Base-by-base conservation (phyloP, 768 basidiomycete species). In the Mrakia gelida region DNA sequence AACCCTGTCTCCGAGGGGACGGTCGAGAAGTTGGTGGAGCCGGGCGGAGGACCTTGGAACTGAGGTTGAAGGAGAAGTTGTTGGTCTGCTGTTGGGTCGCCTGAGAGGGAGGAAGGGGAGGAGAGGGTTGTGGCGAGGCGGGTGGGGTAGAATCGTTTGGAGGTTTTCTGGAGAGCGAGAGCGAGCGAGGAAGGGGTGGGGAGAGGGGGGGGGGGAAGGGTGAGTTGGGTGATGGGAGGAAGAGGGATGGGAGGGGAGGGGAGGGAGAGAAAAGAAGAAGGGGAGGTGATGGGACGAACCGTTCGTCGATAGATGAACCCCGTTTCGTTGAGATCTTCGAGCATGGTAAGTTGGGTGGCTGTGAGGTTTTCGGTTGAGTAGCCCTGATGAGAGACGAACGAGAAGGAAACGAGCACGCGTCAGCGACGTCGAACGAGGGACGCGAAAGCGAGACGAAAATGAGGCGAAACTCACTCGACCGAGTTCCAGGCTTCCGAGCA, bases 401-500 rank as follows among this genome's bases (percentile, higher is more conserved):
- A 30, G 15, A 63, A 79, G 75, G 21, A 74, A 76, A 62, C 32
- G 1, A 6, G 32, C 34, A 28, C 9, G 67, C 16, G 32, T 21
- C 32, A 38, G 65, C 23, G 5, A 34, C 9, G 11, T 7, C 16
- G 38, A 34, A 0, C n/a, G 18, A 41, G 23, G 1, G 21, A 38
- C 38, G 38, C 38, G 26, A 38, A 70, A 13, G 9, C 23, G 41
- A 6, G 10, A 23, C 9, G 11, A 26, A 52, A 13, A 11, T n/a
- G 30, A 15, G 7, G 23, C 18, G 8, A 56, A 54, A 84, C 88
- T 84, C 82, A 94, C 95, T 81, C 91, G 88, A 68, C 95, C 95
- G 9, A 98, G 89, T 82, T 97, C 94, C 90, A 95, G 95, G 5
- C 93, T 97, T 2, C 95, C 95, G 79, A 99, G 87, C 92, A 98